Conservation (phyloP, 2,329 filamentous ascomycete species). For the Fusarium nematophilum region DNA sequence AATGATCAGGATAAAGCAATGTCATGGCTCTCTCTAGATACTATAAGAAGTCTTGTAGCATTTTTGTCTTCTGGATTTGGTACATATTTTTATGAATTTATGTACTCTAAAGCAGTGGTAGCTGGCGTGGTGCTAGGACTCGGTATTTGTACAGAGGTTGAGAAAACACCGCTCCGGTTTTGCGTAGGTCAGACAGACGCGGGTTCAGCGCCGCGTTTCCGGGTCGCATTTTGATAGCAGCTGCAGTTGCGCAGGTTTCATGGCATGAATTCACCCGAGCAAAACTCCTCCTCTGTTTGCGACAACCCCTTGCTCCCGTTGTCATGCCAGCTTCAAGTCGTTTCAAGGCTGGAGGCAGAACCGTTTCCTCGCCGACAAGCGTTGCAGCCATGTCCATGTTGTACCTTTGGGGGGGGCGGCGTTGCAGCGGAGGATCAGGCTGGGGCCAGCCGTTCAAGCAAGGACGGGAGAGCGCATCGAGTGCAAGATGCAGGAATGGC, state of each 20-base stretch:
- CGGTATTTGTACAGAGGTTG: too few species aligned
- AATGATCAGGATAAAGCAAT: too few species aligned
- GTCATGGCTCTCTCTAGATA: too few species aligned
- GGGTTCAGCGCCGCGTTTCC: not conserved
- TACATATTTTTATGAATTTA: too few species aligned
- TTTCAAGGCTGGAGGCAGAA: conserved; percentile 17
- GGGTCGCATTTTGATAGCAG: conserved; percentile 1
- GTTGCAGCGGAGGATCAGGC: too few species aligned
- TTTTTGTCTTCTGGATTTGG: too few species aligned
- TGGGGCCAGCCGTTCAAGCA: not conserved
- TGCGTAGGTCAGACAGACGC: not conserved
- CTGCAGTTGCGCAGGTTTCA: too few species aligned
- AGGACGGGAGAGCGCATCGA: not conserved
- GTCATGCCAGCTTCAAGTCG: conserved; percentile 12
- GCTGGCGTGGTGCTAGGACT: too few species aligned
- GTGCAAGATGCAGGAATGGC: too few species aligned
- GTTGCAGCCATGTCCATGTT: conserved; percentile 25
- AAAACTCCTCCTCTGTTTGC: not conserved
- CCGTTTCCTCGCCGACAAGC: conserved; percentile 37
- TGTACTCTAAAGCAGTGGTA: too few species aligned
- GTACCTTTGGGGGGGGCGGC: not conserved
- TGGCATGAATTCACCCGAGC: too few species aligned
- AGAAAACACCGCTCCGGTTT: not conserved
- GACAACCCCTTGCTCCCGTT: conserved; percentile 4
- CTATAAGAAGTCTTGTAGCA: too few species aligned